Evolutionary conservation across 306 rosid genomes (phyloP).

Genomic region (Lupinus albus): DNA sequence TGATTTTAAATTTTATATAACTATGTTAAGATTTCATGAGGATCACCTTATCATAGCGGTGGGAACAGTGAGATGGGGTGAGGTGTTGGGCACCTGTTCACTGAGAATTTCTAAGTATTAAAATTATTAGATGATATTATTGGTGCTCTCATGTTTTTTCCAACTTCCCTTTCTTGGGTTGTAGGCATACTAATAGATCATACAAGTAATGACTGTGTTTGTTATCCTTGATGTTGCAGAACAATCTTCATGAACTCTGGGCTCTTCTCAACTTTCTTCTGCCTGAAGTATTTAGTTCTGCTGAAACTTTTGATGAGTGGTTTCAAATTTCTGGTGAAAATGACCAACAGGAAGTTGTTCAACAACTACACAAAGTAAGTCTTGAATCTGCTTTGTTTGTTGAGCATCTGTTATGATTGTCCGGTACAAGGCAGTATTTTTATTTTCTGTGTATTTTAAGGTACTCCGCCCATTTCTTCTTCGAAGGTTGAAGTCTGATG

Average conservation of each 20-base stretch:
- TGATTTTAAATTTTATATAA: not conserved
- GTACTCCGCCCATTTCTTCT: conserved; percentile 98
- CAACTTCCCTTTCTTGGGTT: not conserved
- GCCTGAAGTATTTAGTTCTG: conserved; percentile 96
- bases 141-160: not conserved
- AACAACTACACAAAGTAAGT: conserved; percentile 91
- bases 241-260: conserved; percentile 98
- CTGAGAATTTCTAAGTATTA: not conserved
- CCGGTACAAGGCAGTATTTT: conserved; percentile 3
- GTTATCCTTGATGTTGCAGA: conserved; percentile 51
- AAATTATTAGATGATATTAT: not conserved
- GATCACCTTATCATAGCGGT: not conserved
- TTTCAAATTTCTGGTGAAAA: conserved; percentile 98
- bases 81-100: not conserved
- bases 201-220: conserved; percentile 23
- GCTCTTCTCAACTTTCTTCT: conserved; percentile 95
- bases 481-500: conserved; percentile 96
- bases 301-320: conserved; percentile 99
- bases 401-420: conserved; percentile 2
- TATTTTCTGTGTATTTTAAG: conserved; percentile 45
- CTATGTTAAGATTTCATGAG: not conserved
- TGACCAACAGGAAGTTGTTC: conserved; percentile 99
- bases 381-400: conserved; percentile 13
- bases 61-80: not conserved
- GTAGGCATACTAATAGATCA: not conserved